Evolutionary conservation across 495 filamentous ascomycete species (phyloP), one percentile per base, ranked within the genome.

Genomic region (Penicillium coffeae): DNA sequence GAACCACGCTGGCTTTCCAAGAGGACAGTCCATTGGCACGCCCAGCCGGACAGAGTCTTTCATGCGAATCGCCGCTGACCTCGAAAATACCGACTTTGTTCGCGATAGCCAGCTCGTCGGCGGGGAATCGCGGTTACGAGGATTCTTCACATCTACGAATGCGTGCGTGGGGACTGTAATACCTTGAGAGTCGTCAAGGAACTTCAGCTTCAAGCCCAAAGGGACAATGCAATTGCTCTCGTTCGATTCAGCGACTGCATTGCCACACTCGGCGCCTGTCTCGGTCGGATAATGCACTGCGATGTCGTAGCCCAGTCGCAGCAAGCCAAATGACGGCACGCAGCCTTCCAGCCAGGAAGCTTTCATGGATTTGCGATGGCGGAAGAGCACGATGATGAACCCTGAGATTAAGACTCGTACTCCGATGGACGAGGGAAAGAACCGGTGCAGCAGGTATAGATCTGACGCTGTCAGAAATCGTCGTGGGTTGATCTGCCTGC

Each of bases 361-460:
- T 22, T 59, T 52, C 30, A 56, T 46, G 38, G 55, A 41, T 21
- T 48, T 49, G 14, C 34, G 40, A 43, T 46, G 47, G 10, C 32
- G 47, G 34, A 55, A 59, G n/a, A 59, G 15, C 8, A 56, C 42
- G 21, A 56, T 41, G n/a, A 55, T 46, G 38, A 55, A 60, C 5
- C 53, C 53, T n/a, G 51, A 45, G 22, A 59, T 51, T n/a, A 59
- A 45, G 3, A 59, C 45, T n/a, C 48, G 47, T 8, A 41, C 49
- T 3, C 44, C 52, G 36, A 55, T 42, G 10, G 56, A 47, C 18
- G 45, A 36, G 1, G 52, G 56, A 21, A 53, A 55, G 21, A 52
- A 56, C 32, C 46, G 45, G 15, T 41, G 56, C 21, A 52, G 19
- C 18, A 45, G 8, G 15, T 54, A 35, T 21, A 56, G 22, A 18